Percentiles rank a stretch among this genome's conserved stretches.
These are phyloP conservation scores for Chenopodium album DNA, from an alignment of 148 eudicot genomes.

Conservation along the genomic window DNA sequence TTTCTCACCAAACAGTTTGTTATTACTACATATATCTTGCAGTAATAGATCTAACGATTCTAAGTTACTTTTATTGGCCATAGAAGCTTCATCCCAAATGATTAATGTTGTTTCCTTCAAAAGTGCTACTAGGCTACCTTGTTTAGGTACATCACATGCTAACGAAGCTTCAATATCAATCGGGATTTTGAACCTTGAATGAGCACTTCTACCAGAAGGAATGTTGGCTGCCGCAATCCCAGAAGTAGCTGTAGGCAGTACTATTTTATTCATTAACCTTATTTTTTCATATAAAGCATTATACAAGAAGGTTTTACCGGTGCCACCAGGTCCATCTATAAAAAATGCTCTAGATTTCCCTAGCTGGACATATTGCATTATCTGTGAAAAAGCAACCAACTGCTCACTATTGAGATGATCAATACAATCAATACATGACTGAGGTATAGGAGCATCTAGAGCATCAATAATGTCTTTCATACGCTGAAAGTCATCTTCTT, in stretches of 20 bases:
- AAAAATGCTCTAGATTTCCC: neutral
- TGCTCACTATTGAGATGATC: neutral
- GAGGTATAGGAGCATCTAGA: neutral
- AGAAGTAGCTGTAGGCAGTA: too few species aligned
- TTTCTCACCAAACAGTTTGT: neutral
- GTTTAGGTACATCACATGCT: too few species aligned
- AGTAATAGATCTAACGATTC: neutral
- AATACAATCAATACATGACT: too few species aligned
- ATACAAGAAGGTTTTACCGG: too few species aligned
- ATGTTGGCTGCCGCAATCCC: too few species aligned
- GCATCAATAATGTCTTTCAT: neutral
- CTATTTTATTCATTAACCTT: too few species aligned
- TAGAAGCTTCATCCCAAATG: too few species aligned
- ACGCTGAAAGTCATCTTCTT: too few species aligned
- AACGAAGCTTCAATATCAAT: too few species aligned
- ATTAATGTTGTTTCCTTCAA: neutral
- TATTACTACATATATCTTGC: neutral
- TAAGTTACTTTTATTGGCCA: neutral
- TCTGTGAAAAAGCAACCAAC: neutral
- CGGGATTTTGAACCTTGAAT: constrained; percentile 5
- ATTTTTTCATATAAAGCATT: too few species aligned
- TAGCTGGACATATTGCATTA: neutral
- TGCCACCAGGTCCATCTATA: too few species aligned
- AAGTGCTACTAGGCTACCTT: neutral
- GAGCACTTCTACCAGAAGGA: neutral